phyloP scores from a whole-genome alignment of 2,329 filamentous ascomycete species.

The Trichoderma sp. region DNA sequence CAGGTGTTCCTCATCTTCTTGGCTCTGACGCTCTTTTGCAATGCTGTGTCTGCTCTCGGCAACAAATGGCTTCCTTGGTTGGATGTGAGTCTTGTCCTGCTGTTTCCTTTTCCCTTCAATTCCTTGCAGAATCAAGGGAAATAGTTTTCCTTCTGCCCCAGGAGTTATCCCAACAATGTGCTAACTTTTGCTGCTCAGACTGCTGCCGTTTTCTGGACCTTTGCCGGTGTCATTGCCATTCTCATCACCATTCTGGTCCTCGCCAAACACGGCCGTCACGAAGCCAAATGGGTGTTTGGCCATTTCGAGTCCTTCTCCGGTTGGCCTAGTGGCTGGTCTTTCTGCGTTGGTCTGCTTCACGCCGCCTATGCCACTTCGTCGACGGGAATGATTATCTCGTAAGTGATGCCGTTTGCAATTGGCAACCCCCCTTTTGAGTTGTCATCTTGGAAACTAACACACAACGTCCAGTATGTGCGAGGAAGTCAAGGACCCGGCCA shows the following conservation, averaged over 20 bases:
- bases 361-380: slow-evolving; percentile 72
- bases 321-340: slow-evolving; percentile 70
- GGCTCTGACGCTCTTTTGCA: slow-evolving; percentile 61
- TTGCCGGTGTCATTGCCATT: slow-evolving; percentile 66
- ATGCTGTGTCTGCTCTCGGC: slow-evolving; percentile 63
- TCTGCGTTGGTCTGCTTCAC: slow-evolving; percentile 69
- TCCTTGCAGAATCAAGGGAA: background rate
- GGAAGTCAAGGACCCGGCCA: slow-evolving; percentile 63
- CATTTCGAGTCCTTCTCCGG: slow-evolving; percentile 67
- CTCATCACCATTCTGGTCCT: slow-evolving; percentile 60
- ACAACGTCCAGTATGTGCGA: slow-evolving; percentile 61
- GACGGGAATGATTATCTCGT: slow-evolving; percentile 78
- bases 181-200: slow-evolving; percentile 46
- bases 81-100: slow-evolving; percentile 55
- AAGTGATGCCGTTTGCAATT: slow-evolving; percentile 34
- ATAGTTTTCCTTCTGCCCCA: too few species aligned
- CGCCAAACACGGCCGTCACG: slow-evolving; percentile 65
- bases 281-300: slow-evolving; percentile 62
- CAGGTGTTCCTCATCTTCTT: slow-evolving; percentile 72
- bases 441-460: background rate
- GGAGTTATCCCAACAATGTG: too few species aligned
- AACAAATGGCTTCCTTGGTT: slow-evolving; percentile 66
- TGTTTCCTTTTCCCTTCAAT: background rate
- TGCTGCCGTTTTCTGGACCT: slow-evolving; percentile 72
- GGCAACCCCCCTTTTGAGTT: background rate